phyloP scores from a whole-genome alignment of 2,329 filamentous ascomycete genomes.

The Ramichloridium luteum region DNA sequence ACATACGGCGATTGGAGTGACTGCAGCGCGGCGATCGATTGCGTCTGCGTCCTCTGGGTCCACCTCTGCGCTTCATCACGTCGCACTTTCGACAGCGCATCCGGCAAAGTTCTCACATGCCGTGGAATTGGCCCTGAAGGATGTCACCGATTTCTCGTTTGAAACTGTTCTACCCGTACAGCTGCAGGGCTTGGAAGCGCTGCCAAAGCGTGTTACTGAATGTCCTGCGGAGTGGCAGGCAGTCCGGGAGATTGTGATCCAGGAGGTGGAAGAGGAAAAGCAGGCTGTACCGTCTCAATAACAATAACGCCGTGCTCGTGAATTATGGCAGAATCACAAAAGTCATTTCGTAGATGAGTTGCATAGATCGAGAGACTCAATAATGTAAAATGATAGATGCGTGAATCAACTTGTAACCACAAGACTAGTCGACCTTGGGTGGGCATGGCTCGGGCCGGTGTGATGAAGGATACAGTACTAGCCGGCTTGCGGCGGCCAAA shows the following conservation, averaged over 20 bases:
- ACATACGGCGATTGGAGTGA: conserved; percentile 78
- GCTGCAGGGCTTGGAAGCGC: conserved; percentile 65
- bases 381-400: too few species aligned
- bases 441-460: too few species aligned
- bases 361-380: too few species aligned
- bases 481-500: too few species aligned
- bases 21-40: conserved; percentile 61
- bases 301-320: too few species aligned
- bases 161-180: conserved; percentile 65
- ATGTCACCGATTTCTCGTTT: conserved; percentile 63
- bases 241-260: conserved; percentile 62
- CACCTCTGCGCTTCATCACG: conserved; percentile 45
- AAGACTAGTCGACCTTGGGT: too few species aligned
- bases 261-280: conserved; percentile 48
- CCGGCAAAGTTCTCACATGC: conserved; percentile 87
- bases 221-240: conserved; percentile 59
- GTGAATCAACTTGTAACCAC: too few species aligned
- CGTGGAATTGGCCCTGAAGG: conserved; percentile 65
- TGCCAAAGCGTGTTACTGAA: conserved; percentile 59
- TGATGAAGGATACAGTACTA: too few species aligned
- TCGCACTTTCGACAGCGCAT: conserved; percentile 85
- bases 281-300: conserved; percentile 6
- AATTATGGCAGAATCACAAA: too few species aligned
- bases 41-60: conserved; percentile 33
- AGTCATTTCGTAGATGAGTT: too few species aligned